Evolutionary conservation across 192 early-diverging fungal species (phyloP).

Genomic region (Paraglomus brasilianum): DNA sequence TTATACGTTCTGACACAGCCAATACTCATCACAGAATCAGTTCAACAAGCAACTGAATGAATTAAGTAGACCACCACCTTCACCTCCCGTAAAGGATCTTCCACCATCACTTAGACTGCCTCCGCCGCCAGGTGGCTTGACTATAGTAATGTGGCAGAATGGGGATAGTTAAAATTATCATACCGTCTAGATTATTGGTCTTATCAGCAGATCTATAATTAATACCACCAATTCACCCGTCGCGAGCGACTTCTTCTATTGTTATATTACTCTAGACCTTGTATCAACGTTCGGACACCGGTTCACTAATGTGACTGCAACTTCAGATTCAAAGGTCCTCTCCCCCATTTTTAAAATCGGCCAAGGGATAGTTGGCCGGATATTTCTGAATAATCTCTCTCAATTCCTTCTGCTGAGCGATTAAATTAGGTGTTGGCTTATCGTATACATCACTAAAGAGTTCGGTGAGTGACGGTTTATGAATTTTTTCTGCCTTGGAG

Average conservation of each 20-base stretch:
- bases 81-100: constrained; percentile 27
- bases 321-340: constrained; percentile 10
- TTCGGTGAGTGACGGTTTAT: constrained; percentile 81
- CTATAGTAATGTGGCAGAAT: constrained; percentile 35
- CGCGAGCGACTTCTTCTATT: too few relatives aligned
- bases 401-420: constrained; percentile 79
- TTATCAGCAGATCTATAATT: too few relatives aligned
- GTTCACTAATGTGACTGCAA: too few relatives aligned
- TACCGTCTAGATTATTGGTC: too few relatives aligned
- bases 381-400: constrained; percentile 75
- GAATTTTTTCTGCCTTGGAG: constrained; percentile 77
- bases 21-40: too few relatives aligned
- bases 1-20: too few relatives aligned
- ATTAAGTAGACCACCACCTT: too few relatives aligned
- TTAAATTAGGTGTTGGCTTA: constrained; percentile 71
- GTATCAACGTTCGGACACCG: too few relatives aligned
- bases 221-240: too few relatives aligned
- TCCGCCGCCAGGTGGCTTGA: constrained; percentile 36
- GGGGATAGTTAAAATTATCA: constrained; percentile 27
- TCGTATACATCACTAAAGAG: constrained; percentile 96
- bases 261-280: too few relatives aligned
- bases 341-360: constrained; percentile 23
- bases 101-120: constrained; percentile 38
- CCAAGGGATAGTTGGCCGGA: constrained; percentile 71
- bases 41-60: not conserved